A percentile compares a stretch with the other conserved stretches of the same genome.
These are phyloP conservation scores for Fusarium sp. DNA, from an alignment of 2,329 filamentous ascomycete species.

Conservation along the genomic window DNA sequence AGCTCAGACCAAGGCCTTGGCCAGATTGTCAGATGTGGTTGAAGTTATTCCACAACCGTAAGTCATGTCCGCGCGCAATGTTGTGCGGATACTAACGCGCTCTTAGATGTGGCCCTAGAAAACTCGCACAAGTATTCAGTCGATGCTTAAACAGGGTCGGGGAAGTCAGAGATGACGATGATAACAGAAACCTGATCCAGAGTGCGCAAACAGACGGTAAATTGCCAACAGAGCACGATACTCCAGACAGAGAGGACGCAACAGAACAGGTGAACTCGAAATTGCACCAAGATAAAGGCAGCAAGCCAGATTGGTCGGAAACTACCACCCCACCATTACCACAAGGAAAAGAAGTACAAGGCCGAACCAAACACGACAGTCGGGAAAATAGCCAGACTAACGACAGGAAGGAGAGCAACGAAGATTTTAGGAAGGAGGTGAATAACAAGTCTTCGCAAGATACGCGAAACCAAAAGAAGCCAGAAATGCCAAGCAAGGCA, in stretches of 20 bases:
- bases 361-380: neutral
- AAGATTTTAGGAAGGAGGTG: neutral
- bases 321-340: neutral
- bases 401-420: neutral
- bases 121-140: conserved; percentile 43
- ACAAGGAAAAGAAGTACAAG: neutral
- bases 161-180: neutral
- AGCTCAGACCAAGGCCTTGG: conserved; percentile 32
- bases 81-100: neutral
- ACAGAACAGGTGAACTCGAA: neutral
- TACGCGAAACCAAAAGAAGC: neutral
- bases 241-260: neutral
- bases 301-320: neutral
- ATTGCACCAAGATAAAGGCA: neutral
- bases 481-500: neutral
- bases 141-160: conserved; percentile 32
- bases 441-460: neutral
- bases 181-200: neutral
- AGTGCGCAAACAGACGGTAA: neutral
- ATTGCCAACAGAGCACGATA: neutral
- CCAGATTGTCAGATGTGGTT: conserved; percentile 40
- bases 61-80: neutral
- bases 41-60: conserved; percentile 48
- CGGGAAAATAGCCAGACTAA: too few relatives aligned
- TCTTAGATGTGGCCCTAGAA: conserved; percentile 42